A percentile compares a stretch with the other conserved stretches of the same genome.
Evolutionary conservation across 140 eudicot species (phyloP).

Genomic region (Flaveria floridana): DNA sequence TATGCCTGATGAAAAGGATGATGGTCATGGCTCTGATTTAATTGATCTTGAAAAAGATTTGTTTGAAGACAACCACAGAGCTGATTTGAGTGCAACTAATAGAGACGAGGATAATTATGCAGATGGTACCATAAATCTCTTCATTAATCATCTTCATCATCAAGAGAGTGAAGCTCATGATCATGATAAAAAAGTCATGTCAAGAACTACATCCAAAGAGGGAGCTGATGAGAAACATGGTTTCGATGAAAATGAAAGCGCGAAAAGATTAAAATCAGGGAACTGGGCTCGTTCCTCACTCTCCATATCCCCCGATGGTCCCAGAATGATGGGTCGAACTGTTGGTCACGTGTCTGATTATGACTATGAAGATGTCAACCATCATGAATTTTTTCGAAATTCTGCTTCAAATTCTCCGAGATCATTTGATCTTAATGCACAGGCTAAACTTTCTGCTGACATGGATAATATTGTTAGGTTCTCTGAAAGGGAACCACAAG

Average conservation of each 20-base stretch:
- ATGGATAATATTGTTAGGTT: constrained; percentile 35
- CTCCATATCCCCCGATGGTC: constrained; percentile 39
- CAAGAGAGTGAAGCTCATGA: constrained; percentile 29
- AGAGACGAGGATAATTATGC: constrained; percentile 44
- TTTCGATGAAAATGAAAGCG: constrained; percentile 39
- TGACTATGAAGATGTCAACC: constrained; percentile 36
- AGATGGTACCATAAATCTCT: constrained; percentile 34
- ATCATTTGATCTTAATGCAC: constrained; percentile 42
- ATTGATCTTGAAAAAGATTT: constrained; percentile 63
- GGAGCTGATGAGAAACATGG: constrained; percentile 44
- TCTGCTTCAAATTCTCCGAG: constrained; percentile 49
- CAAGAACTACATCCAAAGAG: constrained; percentile 56
- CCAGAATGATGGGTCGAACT: constrained; percentile 27
- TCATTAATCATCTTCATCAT: constrained; percentile 32
- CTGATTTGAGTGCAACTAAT: constrained; percentile 34
- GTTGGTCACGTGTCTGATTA: constrained; percentile 42
- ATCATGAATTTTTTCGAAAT: constrained; percentile 37
- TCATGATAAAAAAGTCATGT: constrained; percentile 25
- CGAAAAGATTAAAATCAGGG: constrained; percentile 53
- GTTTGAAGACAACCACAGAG: constrained; percentile 46
- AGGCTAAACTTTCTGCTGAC: constrained; percentile 40
- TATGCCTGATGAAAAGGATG: constrained; percentile 46
- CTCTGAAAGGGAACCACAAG: constrained; percentile 45
- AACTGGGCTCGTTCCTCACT: constrained; percentile 38
- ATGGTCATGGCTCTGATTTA: constrained; percentile 4